These are phyloP conservation scores for Rhizopus sp. DNA, from an alignment of 371 early-diverging fungal genomes.

Conservation along the genomic window DNA sequence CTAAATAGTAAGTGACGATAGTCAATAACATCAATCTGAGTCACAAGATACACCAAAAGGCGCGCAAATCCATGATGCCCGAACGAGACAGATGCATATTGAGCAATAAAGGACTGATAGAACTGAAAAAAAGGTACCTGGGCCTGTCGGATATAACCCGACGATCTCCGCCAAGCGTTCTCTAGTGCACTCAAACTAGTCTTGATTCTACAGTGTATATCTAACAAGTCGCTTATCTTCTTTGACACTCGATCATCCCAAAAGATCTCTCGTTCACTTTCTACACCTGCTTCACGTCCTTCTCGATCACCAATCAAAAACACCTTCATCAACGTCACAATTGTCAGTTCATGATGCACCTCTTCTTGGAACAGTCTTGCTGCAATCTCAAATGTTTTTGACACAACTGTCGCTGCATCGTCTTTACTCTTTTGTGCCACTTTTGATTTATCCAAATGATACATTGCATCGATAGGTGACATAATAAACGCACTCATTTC, in stretches of 20 bases:
- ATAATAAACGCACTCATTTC: conserved; percentile 44
- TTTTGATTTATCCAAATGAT: conserved; percentile 43
- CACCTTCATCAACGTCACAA: conserved; percentile 56
- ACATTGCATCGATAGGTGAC: conserved; percentile 58
- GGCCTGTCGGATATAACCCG: conserved; percentile 39
- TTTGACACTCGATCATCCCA: conserved; percentile 44
- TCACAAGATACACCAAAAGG: conserved; percentile 47
- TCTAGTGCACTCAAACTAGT: conserved; percentile 32
- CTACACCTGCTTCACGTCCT: conserved; percentile 33
- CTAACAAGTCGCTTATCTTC: conserved; percentile 41
- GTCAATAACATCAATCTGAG: conserved; percentile 45
- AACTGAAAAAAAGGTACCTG: conserved; percentile 58
- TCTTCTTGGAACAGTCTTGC: conserved; percentile 16
- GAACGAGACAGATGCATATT: conserved; percentile 50
- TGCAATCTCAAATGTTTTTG: conserved; percentile 41
- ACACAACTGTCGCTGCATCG: conserved; percentile 35
- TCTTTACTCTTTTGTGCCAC: conserved; percentile 26
- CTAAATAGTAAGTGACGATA: conserved; percentile 50
- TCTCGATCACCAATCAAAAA: conserved; percentile 47
- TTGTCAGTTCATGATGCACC: conserved; percentile 40
- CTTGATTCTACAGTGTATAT: conserved; percentile 28
- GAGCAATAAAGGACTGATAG: conserved; percentile 61
- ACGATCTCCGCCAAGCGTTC: conserved; percentile 48
- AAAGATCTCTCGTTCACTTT: conserved; percentile 51
- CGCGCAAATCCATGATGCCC: conserved; percentile 47